Conservation (phyloP, 1,139 yeast genomes). For the Hansenula lynferdii region DNA sequence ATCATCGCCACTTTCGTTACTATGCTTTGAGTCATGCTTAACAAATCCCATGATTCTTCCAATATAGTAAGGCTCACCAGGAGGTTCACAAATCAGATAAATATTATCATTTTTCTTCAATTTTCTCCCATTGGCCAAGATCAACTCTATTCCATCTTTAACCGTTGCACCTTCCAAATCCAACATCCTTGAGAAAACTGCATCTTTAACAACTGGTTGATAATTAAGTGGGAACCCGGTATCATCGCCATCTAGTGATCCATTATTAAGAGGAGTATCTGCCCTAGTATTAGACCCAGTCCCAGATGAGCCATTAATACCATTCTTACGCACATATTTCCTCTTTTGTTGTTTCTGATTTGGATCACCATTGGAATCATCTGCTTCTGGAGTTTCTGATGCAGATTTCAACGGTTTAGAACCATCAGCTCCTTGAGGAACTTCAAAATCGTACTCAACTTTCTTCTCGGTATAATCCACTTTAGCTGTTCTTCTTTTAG, state of each 20-base stretch:
- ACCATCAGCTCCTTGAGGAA: neutral
- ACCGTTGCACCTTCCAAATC: constrained; percentile 38
- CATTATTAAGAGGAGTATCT: constrained; percentile 7
- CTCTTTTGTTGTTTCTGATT: neutral
- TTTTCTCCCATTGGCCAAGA: constrained; percentile 26
- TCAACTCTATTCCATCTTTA: constrained; percentile 18
- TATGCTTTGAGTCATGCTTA: constrained; percentile 28
- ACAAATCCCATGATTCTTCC: constrained; percentile 82
- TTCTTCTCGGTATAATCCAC: constrained; percentile 31
- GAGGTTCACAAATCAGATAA: constrained; percentile 87
- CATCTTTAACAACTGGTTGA: constrained; percentile 14
- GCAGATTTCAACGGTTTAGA: neutral
- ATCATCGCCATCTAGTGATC: constrained; percentile 2
- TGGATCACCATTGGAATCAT: neutral
- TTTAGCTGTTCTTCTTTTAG: constrained; percentile 25
- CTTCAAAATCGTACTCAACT: constrained; percentile 22
- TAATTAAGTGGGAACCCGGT: constrained; percentile 16
- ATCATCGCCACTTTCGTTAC: constrained; percentile 9
- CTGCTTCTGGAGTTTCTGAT: neutral
- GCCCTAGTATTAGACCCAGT: constrained; percentile 2
- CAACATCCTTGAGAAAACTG: constrained; percentile 28
- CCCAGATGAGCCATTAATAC: neutral
- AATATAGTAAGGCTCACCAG: constrained; percentile 91
- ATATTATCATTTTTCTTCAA: constrained; percentile 53
- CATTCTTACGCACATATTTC: constrained; percentile 1